Evolutionary conservation across 2,329 filamentous ascomycete genomes (phyloP), one percentile per base, ranked within the genome.

Genomic region (Metarhizium anisopliae): DNA sequence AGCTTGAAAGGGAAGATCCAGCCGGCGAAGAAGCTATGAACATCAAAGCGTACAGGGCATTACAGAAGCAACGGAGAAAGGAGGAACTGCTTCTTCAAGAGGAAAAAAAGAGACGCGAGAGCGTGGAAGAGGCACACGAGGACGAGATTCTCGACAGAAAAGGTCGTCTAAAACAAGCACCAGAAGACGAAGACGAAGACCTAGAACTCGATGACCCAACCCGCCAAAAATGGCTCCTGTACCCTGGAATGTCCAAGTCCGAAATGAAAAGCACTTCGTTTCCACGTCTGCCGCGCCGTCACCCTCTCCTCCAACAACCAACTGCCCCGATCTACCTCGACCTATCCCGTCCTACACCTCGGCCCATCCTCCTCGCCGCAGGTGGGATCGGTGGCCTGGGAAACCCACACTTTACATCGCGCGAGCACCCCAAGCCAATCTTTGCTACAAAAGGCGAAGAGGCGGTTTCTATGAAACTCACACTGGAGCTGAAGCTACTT

Each of bases 401-500:
- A 11, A 99, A 99, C 66, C 90, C 94, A 5, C 91, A 96, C 69
- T 99, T 97, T 66, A 83, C 89, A 36, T 88, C 89, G 4, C 86
- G 86, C 55, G 80, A 84, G n/a, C 80, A 83, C 52, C 81, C 84
- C 3, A 81, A 87, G 47, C 94, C 94, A 1, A 86, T 93, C 64
- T 95, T 92, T 68, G 94, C 93, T 6, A 96, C 91, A 1, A 88
- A 85, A 62, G 94, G 94, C 47, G 90, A 95, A 62, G 77, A 81
- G 13, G 89, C 90, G 42, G 83, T 94, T 64, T 85, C 82, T 43
- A 77, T 99, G 65, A 84, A 86, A 51, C 74, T 99, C 40, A 86
- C 95, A 67, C 80, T 99, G 14, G 94, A 99, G 70, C 80, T 99
- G 59, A 97, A 96, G 76, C 81, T 99, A 10, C 84, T 99, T 45